A percentile compares a stretch with the other conserved stretches of the same genome.
Conservation (phyloP, 2,329 filamentous ascomycete genomes). For the Talaromyces sp. region DNA sequence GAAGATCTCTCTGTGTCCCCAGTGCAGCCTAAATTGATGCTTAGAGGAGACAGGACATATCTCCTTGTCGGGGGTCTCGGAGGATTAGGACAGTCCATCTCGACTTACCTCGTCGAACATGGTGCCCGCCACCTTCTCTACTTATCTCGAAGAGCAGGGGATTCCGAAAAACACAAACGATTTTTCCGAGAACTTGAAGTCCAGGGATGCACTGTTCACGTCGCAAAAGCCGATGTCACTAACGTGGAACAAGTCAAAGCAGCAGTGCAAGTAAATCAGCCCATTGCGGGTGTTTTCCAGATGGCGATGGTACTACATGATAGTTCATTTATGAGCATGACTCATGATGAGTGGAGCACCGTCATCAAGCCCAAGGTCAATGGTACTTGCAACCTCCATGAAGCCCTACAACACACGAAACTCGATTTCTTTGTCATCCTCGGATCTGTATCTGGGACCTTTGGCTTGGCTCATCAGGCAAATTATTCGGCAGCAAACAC, state of each 20-base stretch:
- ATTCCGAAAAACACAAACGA: constrained; percentile 22
- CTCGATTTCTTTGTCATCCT: background rate
- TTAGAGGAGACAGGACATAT: constrained; percentile 43
- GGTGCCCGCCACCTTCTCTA: constrained; percentile 53
- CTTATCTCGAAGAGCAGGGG: constrained; percentile 47
- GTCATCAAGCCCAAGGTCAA: background rate
- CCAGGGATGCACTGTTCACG: background rate
- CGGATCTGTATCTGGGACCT: background rate
- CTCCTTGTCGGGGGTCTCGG: constrained; percentile 55
- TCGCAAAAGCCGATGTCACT: background rate
- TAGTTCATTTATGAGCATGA: background rate
- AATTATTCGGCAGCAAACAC: background rate
- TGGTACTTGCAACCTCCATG: background rate
- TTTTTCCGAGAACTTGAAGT: background rate
- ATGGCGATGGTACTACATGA: background rate
- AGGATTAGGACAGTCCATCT: constrained; percentile 53
- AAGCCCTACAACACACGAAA: background rate
- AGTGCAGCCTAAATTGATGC: background rate
- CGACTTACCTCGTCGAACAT: constrained; percentile 45
- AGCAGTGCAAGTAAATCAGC: background rate
- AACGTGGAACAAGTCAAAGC: background rate
- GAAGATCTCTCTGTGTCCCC: constrained; percentile 8
- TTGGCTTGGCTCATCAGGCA: background rate
- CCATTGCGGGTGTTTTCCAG: background rate
- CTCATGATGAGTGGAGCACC: background rate